These are phyloP conservation scores for Metroxylon sagu DNA, from an alignment of 176 grass and related monocot species.

Conservation along the genomic window DNA sequence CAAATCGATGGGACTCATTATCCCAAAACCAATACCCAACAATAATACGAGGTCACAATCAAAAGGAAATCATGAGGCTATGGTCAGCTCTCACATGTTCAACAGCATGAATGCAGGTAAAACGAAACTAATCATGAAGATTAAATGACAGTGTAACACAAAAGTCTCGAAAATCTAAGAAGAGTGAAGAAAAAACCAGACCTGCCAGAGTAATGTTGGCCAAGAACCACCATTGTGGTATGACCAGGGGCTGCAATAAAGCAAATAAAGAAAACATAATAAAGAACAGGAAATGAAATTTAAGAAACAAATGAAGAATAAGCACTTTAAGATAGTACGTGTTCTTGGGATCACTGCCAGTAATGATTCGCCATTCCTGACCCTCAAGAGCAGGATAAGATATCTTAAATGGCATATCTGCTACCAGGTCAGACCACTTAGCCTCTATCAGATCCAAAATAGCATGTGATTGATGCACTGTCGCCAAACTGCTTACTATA, in stretches of 20 bases:
- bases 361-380: constrained; percentile 84
- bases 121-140: neutral
- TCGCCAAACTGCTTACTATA: constrained; percentile 73
- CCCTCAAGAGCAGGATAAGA: constrained; percentile 84
- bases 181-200: constrained; percentile 18
- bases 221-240: constrained; percentile 94
- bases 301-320: neutral
- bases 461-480: constrained; percentile 62
- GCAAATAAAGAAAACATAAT: constrained; percentile 14
- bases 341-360: constrained; percentile 86
- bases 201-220: constrained; percentile 93
- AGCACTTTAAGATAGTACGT: constrained; percentile 34
- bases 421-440: constrained; percentile 87
- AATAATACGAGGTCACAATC: no score
- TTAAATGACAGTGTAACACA: no score
- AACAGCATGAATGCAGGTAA: neutral
- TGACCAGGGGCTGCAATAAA: constrained; percentile 66
- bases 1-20: no score
- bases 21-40: no score
- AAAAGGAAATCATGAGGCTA: no score
- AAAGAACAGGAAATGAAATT: neutral
- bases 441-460: constrained; percentile 78
- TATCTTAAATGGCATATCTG: constrained; percentile 86
- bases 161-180: neutral
- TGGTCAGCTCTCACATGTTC: no score